Conservation (phyloP, 495 filamentous ascomycete species). For the Xylaria venustula region DNA sequence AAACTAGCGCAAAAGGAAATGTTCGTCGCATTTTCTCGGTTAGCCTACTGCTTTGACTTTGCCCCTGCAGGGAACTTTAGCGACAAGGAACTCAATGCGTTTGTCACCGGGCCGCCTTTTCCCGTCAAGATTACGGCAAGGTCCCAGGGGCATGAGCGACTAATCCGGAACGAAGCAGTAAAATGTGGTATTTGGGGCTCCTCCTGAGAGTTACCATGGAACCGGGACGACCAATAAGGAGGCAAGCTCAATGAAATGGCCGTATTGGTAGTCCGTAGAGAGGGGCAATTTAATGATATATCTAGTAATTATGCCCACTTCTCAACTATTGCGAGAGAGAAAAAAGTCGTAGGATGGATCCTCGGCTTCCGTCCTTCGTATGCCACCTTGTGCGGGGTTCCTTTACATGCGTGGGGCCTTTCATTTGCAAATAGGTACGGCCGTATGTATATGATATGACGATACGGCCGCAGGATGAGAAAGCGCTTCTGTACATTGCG, state of each 20-base stretch:
- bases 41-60: slow-evolving; percentile 45
- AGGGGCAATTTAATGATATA: too few species aligned
- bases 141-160: slow-evolving; percentile 22
- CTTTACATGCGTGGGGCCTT: too few species aligned
- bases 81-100: slow-evolving; percentile 23
- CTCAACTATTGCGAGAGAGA: too few species aligned
- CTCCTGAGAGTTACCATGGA: not conserved
- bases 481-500: too few species aligned
- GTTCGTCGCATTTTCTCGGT: slow-evolving; percentile 43
- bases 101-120: slow-evolving; percentile 26
- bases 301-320: too few species aligned
- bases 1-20: slow-evolving; percentile 41
- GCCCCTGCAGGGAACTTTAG: slow-evolving; percentile 20
- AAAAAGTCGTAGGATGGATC: too few species aligned
- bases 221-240: not conserved
- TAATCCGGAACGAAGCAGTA: slow-evolving; percentile 19
- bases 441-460: too few species aligned
- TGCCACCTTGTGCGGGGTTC: too few species aligned
- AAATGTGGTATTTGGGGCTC: slow-evolving; percentile 2
- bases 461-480: too few species aligned
- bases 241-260: not conserved
- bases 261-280: not conserved
- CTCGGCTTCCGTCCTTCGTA: too few species aligned
- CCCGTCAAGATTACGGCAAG: slow-evolving; percentile 25
- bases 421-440: too few species aligned